Conservation (phyloP, 305 asterid genomes). For the Andrographis paniculata region DNA sequence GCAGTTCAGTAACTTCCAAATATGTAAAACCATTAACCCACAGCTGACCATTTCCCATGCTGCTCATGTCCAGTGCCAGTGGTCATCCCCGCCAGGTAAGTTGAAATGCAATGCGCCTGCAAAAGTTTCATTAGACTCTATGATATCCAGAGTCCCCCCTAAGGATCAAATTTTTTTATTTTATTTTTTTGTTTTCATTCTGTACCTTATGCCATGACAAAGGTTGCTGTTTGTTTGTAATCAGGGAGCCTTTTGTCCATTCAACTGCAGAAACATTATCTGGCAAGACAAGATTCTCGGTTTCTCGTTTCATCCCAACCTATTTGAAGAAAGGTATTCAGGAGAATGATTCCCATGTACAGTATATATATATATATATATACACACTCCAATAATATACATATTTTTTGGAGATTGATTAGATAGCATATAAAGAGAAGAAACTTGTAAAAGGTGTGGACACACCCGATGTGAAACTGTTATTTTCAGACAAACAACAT, state of each 20-base stretch:
- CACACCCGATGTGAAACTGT: too few species aligned
- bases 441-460: too few species aligned
- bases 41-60: conserved; percentile 96
- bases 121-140: conserved; percentile 8
- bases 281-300: conserved; percentile 65
- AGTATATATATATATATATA: too few species aligned
- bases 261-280: conserved; percentile 40
- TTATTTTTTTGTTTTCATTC: neutral
- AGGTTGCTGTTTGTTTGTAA: conserved; percentile 78
- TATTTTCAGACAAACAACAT: too few species aligned
- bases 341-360: conserved; percentile 23
- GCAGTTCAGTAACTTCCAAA: conserved; percentile 95
- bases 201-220: conserved; percentile 94
- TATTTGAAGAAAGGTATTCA: conserved; percentile 25
- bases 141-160: conserved; percentile 2
- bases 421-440: too few species aligned
- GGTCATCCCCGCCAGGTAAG: conserved; percentile 87
- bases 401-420: too few species aligned
- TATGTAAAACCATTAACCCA: conserved; percentile 95
- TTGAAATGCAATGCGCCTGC: conserved; percentile 78
- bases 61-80: conserved; percentile 91
- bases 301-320: conserved; percentile 90
- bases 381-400: too few species aligned
- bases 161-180: neutral
- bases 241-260: conserved; percentile 48